phyloP scores from a whole-genome alignment of 331 rosid species.

The Ulmus americana region DNA sequence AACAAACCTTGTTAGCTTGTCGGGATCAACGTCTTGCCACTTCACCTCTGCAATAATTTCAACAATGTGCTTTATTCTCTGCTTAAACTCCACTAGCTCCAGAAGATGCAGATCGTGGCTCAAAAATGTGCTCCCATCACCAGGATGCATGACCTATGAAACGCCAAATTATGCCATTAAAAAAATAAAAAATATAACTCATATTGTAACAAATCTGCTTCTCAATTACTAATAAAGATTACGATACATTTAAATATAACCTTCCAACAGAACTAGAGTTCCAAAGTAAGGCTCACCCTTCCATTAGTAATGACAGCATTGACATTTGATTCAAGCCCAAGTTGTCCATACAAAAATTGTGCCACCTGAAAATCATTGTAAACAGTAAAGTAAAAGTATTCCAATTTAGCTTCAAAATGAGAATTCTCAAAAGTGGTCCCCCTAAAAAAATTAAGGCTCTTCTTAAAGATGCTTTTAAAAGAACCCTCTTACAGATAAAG shows the following conservation, averaged over 20 bases:
- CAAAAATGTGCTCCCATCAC: constrained; percentile 58
- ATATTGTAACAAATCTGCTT: constrained; percentile 4
- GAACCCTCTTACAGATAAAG: constrained; percentile 4
- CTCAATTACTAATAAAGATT: not conserved
- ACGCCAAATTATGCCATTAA: not conserved
- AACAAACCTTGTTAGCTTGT: constrained; percentile 69
- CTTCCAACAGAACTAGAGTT: not conserved
- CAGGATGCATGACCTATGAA: constrained; percentile 51
- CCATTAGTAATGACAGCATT: constrained; percentile 92
- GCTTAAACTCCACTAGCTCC: constrained; percentile 76
- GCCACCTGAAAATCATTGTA: constrained; percentile 48
- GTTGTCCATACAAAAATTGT: constrained; percentile 39
- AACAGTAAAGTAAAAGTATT: constrained; percentile 11
- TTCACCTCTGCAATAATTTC: constrained; percentile 77
- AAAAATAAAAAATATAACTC: not conserved
- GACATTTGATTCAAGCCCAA: constrained; percentile 61
- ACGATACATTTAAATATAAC: not conserved
- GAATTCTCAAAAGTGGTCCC: constrained; percentile 11
- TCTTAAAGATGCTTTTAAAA: constrained; percentile 15
- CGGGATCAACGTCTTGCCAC: constrained; percentile 82
- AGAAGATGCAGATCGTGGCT: constrained; percentile 91
- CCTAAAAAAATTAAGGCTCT: constrained; percentile 11
- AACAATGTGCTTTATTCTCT: constrained; percentile 71
- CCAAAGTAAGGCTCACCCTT: constrained; percentile 57
- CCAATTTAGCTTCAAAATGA: not conserved